phyloP scores from a whole-genome alignment of 2,329 filamentous ascomycete species.

The Teratosphaeria viscida region DNA sequence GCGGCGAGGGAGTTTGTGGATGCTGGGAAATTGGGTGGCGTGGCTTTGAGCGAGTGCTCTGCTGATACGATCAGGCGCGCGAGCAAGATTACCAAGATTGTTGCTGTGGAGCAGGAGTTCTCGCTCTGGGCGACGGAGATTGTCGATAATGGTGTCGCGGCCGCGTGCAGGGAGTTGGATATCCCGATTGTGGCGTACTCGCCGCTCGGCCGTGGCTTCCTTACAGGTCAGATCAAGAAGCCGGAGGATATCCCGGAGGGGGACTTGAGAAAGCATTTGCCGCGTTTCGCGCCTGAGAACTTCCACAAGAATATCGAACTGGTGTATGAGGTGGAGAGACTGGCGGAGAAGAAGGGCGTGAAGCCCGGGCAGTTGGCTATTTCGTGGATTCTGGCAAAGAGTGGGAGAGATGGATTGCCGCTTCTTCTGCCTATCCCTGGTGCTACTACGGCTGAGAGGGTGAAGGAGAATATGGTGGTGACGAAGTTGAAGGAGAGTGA shows the following conservation, averaged over 20 bases:
- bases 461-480: conserved; percentile 31
- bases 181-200: conserved; percentile 66
- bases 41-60: conserved; percentile 36
- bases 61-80: conserved; percentile 38
- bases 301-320: conserved; percentile 57
- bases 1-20: conserved; percentile 30
- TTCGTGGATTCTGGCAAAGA: conserved; percentile 38
- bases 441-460: conserved; percentile 26
- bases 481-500: conserved; percentile 37
- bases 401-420: conserved; percentile 33
- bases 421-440: conserved; percentile 36
- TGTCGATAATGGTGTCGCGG: conserved; percentile 47
- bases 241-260: conserved; percentile 46
- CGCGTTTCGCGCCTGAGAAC: conserved; percentile 52
- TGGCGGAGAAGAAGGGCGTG: conserved; percentile 49
- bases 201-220: conserved; percentile 54
- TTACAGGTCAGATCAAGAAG: conserved; percentile 43
- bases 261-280: conserved; percentile 37
- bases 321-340: conserved; percentile 44
- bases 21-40: conserved; percentile 34
- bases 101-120: conserved; percentile 51
- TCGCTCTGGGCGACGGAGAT: conserved; percentile 48
- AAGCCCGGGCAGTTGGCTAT: conserved; percentile 40
- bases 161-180: conserved; percentile 48
- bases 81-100: conserved; percentile 44